These are phyloP conservation scores for Niveomyces coronatus DNA, from an alignment of 2,329 filamentous ascomycete genomes.

Conservation along the genomic window DNA sequence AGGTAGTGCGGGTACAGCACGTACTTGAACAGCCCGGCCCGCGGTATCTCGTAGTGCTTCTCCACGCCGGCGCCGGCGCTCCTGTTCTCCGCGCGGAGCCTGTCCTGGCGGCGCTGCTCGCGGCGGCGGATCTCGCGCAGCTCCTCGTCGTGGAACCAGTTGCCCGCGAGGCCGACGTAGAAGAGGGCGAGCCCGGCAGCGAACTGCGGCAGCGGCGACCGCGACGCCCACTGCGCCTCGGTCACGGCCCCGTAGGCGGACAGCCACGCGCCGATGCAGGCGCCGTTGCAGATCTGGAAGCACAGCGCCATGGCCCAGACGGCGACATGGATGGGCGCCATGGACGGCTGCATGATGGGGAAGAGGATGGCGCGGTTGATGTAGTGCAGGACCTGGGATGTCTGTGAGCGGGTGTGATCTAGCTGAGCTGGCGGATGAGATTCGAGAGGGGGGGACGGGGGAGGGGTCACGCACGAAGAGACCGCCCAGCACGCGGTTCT, in stretches of 20 bases:
- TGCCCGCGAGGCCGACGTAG: slow-evolving; percentile 63
- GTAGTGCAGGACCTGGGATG: slow-evolving; percentile 68
- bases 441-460: slow-evolving; percentile 8
- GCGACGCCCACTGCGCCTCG: slow-evolving; percentile 35
- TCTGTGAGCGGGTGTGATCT: background rate
- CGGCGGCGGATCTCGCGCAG: slow-evolving; percentile 74
- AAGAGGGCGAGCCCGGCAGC: slow-evolving; percentile 63
- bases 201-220: slow-evolving; percentile 37
- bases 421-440: slow-evolving; percentile 8
- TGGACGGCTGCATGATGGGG: slow-evolving; percentile 77
- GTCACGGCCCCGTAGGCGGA: slow-evolving; percentile 67
- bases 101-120: slow-evolving; percentile 50
- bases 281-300: slow-evolving; percentile 77
- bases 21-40: slow-evolving; percentile 70
- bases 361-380: slow-evolving; percentile 76
- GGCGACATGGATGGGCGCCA: slow-evolving; percentile 73
- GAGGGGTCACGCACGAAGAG: slow-evolving; percentile 43
- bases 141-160: slow-evolving; percentile 84
- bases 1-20: slow-evolving; percentile 89
- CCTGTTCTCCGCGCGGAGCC: slow-evolving; percentile 16
- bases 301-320: slow-evolving; percentile 53
- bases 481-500: slow-evolving; percentile 65
- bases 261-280: slow-evolving; percentile 70
- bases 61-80: slow-evolving; percentile 39
- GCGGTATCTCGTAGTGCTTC: slow-evolving; percentile 81